Conservation (phyloP, 768 basidiomycete species). For the Gyrodon lividus region DNA sequence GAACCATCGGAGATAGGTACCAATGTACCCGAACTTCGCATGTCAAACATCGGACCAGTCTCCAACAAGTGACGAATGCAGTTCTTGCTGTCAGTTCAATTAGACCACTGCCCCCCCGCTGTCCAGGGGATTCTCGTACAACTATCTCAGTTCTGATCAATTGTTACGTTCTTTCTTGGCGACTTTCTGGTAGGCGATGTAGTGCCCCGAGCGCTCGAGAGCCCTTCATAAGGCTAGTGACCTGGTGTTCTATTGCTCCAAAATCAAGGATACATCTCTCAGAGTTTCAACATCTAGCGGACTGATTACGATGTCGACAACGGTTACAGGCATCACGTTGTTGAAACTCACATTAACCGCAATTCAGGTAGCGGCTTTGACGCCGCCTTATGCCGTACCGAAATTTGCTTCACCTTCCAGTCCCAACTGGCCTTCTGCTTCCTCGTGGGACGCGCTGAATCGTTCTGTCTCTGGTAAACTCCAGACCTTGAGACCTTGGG, state of each 20-base stretch:
- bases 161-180: too few relatives aligned
- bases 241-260: neutral
- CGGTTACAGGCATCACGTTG: neutral
- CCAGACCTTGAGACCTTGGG: constrained; percentile 5
- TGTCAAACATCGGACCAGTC: too few relatives aligned
- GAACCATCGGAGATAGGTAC: too few relatives aligned
- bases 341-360: neutral
- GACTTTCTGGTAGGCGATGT: too few relatives aligned
- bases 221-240: neutral
- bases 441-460: constrained; percentile 1
- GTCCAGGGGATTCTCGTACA: too few relatives aligned
- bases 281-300: neutral
- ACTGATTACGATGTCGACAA: neutral
- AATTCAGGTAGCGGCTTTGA: neutral
- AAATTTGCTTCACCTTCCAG: neutral
- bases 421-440: neutral
- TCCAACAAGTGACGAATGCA: too few relatives aligned
- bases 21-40: too few relatives aligned
- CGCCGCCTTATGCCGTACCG: neutral
- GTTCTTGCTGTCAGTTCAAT: too few relatives aligned
- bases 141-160: too few relatives aligned
- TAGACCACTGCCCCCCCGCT: too few relatives aligned
- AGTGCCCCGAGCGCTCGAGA: neutral
- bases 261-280: neutral
- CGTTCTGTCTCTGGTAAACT: constrained; percentile 1